Conservation (phyloP, 805 yeast species). For the Pichia ethanolica region DNA sequence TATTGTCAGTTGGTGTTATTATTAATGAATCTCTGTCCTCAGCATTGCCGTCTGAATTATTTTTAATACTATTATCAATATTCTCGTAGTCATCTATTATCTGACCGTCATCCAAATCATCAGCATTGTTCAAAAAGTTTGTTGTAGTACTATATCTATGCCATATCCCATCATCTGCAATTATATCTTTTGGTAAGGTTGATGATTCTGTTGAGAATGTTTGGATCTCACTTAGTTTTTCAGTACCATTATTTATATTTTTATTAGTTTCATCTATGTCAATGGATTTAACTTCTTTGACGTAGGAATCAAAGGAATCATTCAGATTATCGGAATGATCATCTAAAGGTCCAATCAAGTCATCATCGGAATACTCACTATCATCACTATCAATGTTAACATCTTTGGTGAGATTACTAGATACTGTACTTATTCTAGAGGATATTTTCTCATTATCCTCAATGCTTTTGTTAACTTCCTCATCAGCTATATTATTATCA, state of each 20-base stretch:
- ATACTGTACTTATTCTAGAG: too few relatives aligned
- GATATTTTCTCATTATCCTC: too few relatives aligned
- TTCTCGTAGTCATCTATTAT: not conserved
- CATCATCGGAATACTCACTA: not conserved
- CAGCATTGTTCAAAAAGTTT: constrained; percentile 1
- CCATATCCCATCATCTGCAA: constrained; percentile 2
- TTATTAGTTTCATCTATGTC: not conserved
- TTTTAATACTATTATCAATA: not conserved
- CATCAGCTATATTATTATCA: too few relatives aligned
- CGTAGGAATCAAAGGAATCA: not conserved
- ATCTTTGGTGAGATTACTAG: not conserved
- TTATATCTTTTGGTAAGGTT: not conserved
- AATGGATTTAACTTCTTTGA: not conserved
- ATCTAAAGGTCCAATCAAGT: constrained; percentile 2
- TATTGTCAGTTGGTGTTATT: constrained; percentile 2
- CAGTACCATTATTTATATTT: not conserved
- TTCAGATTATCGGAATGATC: not conserved
- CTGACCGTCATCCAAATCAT: not conserved
- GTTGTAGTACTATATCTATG: constrained; percentile 6
- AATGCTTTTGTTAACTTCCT: too few relatives aligned
- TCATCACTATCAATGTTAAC: too few relatives aligned
- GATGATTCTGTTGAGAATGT: not conserved
- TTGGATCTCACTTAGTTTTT: not conserved
- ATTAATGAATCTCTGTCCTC: not conserved
- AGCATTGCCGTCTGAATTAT: not conserved